Base-by-base conservation (phyloP, 371 early-diverging fungal species). In the Mucor lusitanicus region DNA sequence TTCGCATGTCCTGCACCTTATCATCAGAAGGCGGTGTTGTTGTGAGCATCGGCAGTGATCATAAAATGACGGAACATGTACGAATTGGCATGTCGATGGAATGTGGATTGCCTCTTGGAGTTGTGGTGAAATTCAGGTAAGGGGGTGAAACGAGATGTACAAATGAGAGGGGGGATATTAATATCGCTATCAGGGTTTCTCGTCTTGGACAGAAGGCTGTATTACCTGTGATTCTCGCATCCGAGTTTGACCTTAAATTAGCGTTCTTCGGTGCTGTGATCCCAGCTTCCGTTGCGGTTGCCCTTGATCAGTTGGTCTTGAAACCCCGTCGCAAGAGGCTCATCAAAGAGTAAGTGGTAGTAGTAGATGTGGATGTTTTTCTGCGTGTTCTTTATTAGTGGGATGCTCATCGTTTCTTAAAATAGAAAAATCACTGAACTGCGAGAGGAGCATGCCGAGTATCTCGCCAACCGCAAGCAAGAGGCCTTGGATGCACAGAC, bases 131-230 rank as follows among this genome's bases (percentile, higher is more conserved):
- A 60, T 71, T 95, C 61, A 84, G 85, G 91, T 87, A 83, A 68
- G 83, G 13, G 40, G 9, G 83, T 5, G 42, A 6, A 23, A 2
- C 40, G 17, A 23, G 19, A 21, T 17, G 15, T 30, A 3, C 25
- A 17, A 55, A 42, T 37, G 42, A 50, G 23, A 21, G 12, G 37
- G 37, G 32, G 23, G 62, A 48, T 40, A 61, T 53, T 64, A 50
- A 59, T 55, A 37, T 6, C 28, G 13, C 25, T 40, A 6, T 32
- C 48, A 93, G 94, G 67, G 83, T 93, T 28, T 85, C 87, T 57
- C 89, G 96, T 3, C 79, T 97, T 50, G 96, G 95, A 13, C 97
- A 97, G 76, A 88, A 85, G 65, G 75, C 96, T 42, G 79, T 84
- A 9, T 59, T 97, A n/a, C 98, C 98, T 7, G 83, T 97, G 42